A percentile compares a stretch with the other conserved stretches of the same genome.
Conservation (phyloP, 345 rosid genomes). For the Arabidopsis suecica region DNA sequence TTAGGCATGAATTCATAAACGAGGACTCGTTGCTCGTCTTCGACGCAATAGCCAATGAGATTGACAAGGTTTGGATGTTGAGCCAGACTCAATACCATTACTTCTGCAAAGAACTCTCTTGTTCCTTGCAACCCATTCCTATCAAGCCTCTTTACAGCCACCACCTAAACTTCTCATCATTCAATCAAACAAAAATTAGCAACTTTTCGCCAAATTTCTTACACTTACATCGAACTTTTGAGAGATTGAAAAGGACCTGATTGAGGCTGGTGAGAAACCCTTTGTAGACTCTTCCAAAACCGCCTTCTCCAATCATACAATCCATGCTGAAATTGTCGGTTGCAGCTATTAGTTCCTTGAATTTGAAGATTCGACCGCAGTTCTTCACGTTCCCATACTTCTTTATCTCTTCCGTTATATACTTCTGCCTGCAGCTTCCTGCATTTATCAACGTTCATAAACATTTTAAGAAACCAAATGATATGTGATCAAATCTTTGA, state of each 20-base stretch:
- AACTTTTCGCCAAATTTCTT: not conserved
- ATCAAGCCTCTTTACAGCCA: slow-evolving; percentile 71
- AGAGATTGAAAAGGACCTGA: slow-evolving; percentile 42
- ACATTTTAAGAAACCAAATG: slow-evolving; percentile 8
- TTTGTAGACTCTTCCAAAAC: slow-evolving; percentile 66
- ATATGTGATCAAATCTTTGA: not conserved
- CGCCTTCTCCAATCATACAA: slow-evolving; percentile 69
- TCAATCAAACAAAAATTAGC: slow-evolving; percentile 21
- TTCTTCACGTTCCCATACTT: slow-evolving; percentile 51
- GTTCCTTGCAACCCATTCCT: slow-evolving; percentile 68
- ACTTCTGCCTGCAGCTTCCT: slow-evolving; percentile 54
- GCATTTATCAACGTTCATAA: slow-evolving; percentile 18
- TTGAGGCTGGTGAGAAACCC: slow-evolving; percentile 52
- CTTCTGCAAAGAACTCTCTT: slow-evolving; percentile 71
- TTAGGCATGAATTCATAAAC: slow-evolving; percentile 68
- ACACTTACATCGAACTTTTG: not conserved
- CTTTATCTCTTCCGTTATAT: slow-evolving; percentile 55
- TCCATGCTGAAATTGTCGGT: slow-evolving; percentile 59
- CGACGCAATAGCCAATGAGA: slow-evolving; percentile 66
- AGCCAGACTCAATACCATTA: slow-evolving; percentile 64
- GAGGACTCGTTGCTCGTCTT: slow-evolving; percentile 68
- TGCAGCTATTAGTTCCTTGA: slow-evolving; percentile 56
- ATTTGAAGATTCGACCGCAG: slow-evolving; percentile 49
- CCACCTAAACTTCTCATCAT: slow-evolving; percentile 52
- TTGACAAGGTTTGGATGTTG: slow-evolving; percentile 68